Evolutionary conservation across 2,329 filamentous ascomycete species (phyloP), one percentile per base, ranked within the genome.

Genomic region (Venturia pyrina): DNA sequence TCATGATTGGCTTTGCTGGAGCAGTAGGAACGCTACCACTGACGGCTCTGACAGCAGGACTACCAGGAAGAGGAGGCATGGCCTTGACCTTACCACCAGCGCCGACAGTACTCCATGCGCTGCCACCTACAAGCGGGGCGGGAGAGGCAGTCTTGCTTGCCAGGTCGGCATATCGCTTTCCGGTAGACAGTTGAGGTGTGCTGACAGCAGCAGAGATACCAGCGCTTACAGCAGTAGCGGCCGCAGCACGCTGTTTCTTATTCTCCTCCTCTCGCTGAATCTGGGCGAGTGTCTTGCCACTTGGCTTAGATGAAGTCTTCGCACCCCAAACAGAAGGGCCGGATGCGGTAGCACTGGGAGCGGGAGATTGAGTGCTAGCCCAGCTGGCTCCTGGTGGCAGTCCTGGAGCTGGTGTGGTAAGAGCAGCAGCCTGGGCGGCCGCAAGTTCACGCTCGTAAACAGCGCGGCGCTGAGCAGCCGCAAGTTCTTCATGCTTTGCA

Each of bases 231-330:
- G 78, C 78, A 8, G 81, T 80, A 43, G 80, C 80, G 8, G 80
- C 81, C 44, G 80, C 81, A 56, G 86, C 84, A 75, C 89, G 91
- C 72, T 89, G 87, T 82, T 99, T 99, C 69, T 90, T 88, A 21
- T 84, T 83, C 74, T 98, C 95, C 73, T 99, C 95, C 78, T 99
- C 95, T 69, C 93, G 93, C 75, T 98, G 95, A 67, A 99, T 98
- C 70, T 98, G 93, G 32, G 92, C 91, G 57, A 98, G 82, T 0
- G 92, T 96, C 84, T 97, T 97, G 65, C 75, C 79, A 0, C 79
- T 77, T 2, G 87, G 85, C 17, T 78, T 79, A 41, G 76, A 71
- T 8, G 85, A 84, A 8, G 66, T 56, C 50, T 66, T 66, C 34
- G 60, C 61, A 24, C 59, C 59, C 65, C 65, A 66, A 24, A 64